Percentiles rank a stretch among this genome's conserved stretches.
phyloP scores from a whole-genome alignment of 164 flowering plant genomes.

The Tetracentron sinense region DNA sequence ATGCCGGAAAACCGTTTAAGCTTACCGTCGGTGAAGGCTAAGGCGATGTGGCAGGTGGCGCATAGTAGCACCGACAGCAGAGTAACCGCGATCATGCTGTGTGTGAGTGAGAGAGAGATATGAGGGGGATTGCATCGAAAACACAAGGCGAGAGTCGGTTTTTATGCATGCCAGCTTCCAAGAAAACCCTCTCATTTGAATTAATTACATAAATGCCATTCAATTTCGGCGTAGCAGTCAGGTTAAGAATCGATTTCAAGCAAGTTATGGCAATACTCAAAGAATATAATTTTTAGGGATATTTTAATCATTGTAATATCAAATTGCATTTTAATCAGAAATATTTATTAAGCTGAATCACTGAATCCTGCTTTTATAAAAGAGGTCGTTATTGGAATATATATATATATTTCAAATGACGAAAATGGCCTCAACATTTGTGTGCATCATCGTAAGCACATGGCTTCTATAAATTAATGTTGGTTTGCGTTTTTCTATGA shows the following conservation, averaged over 20 bases:
- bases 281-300: constrained; percentile 8
- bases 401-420: too few relatives aligned
- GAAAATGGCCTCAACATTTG: too few relatives aligned
- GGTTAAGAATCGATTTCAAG: not conserved
- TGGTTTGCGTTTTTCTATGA: not conserved
- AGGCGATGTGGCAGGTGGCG: constrained; percentile 25
- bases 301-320: too few relatives aligned
- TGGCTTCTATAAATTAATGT: constrained; percentile 10
- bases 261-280: not conserved
- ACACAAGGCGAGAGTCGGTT: constrained; percentile 9
- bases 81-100: constrained; percentile 15
- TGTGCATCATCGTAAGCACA: too few relatives aligned
- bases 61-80: constrained; percentile 33
- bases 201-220: constrained; percentile 16
- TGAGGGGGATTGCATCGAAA: not conserved
- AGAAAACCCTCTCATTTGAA: constrained; percentile 1
- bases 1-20: not conserved
- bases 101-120: constrained; percentile 4
- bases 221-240: not conserved
- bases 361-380: too few relatives aligned
- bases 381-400: too few relatives aligned
- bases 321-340: too few relatives aligned
- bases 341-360: too few relatives aligned
- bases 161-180: constrained; percentile 8
- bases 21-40: constrained; percentile 42